Evolutionary conservation across 306 rosid species (phyloP).

Genomic region (Begonia peltatifolia): DNA sequence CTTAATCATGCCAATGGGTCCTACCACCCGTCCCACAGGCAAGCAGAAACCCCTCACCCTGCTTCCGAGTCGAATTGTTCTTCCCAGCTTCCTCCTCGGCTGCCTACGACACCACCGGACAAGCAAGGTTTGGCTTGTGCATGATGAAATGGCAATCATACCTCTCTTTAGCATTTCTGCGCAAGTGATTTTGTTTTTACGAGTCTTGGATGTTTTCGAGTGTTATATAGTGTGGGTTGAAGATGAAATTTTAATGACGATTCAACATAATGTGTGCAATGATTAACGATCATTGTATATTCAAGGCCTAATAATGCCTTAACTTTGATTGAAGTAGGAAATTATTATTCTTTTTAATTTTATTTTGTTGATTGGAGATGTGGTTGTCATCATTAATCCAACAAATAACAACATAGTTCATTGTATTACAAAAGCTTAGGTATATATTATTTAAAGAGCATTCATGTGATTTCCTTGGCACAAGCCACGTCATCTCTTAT

Average conservation of each 20-base stretch:
- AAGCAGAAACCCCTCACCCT: slow-evolving; percentile 53
- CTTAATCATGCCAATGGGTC: slow-evolving; percentile 57
- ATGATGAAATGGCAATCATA: slow-evolving; percentile 30
- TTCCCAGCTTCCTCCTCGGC: slow-evolving; percentile 41
- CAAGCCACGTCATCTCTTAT: too few relatives aligned
- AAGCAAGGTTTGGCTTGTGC: slow-evolving; percentile 29
- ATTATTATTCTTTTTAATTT: too few relatives aligned
- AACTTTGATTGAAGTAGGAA: too few relatives aligned
- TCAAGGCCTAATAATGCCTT: too few relatives aligned
- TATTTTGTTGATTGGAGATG: too few relatives aligned
- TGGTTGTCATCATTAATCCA: too few relatives aligned
- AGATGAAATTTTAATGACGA: background rate
- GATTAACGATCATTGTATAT: too few relatives aligned
- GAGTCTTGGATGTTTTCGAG: too few relatives aligned
- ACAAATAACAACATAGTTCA: too few relatives aligned
- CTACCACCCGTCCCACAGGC: slow-evolving; percentile 34
- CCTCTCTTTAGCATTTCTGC: slow-evolving; percentile 42
- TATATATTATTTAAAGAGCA: too few relatives aligned
- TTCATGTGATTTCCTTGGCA: too few relatives aligned
- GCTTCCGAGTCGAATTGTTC: slow-evolving; percentile 59
- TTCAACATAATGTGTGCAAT: background rate
- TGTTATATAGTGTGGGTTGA: background rate
- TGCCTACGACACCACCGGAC: slow-evolving; percentile 41
- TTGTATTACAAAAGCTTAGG: too few relatives aligned
- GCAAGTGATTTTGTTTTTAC: background rate